Conservation (phyloP, 345 rosid species). For the Gossypium australe region DNA sequence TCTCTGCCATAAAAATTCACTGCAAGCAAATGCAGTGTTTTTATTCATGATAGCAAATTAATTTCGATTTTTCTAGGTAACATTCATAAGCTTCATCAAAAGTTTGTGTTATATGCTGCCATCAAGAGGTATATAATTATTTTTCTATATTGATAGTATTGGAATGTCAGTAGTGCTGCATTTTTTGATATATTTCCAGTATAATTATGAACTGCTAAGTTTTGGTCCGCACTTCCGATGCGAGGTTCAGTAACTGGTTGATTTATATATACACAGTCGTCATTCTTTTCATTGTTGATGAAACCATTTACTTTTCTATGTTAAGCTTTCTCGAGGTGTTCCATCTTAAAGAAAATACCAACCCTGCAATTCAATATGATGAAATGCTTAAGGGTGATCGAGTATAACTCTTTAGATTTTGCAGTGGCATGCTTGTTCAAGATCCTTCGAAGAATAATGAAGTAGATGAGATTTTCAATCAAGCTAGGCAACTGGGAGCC, state of each 20-base stretch:
- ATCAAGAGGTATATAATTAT: neutral
- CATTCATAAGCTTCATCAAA: neutral
- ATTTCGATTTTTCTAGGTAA: neutral
- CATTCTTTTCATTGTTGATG: neutral
- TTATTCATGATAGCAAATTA: neutral
- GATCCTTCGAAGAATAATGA: neutral
- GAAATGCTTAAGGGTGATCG: neutral
- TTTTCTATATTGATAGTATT: neutral
- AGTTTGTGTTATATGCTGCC: neutral
- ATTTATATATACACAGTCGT: neutral
- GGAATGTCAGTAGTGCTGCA: neutral
- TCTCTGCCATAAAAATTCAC: neutral
- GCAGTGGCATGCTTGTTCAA: slow-evolving; percentile 97
- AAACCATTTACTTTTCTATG: neutral
- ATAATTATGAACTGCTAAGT: neutral
- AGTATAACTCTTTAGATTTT: slow-evolving; percentile 1
- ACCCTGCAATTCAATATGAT: neutral
- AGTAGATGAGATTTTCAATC: neutral
- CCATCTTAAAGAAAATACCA: neutral
- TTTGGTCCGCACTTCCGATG: neutral
- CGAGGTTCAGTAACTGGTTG: neutral
- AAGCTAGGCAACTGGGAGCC: slow-evolving; percentile 55
- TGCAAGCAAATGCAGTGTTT: neutral
- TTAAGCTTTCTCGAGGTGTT: neutral
- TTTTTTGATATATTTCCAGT: neutral